Conservation (phyloP, 495 filamentous ascomycete genomes). For the Penicillium coffeae region DNA sequence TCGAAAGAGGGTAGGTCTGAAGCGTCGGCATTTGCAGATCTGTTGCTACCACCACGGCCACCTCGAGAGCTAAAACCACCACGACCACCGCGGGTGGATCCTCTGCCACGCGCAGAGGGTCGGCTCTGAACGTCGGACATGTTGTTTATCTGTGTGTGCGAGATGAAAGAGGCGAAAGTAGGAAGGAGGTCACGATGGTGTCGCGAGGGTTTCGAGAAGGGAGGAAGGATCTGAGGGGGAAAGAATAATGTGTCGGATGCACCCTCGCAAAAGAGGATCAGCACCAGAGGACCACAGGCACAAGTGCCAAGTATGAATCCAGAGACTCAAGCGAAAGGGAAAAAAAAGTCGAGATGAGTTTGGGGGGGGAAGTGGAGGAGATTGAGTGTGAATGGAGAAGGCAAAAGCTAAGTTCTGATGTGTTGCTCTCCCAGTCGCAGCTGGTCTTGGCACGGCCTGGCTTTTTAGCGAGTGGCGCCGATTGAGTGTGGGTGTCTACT, state of each 20-base stretch:
- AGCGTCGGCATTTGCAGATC: conserved; percentile 69
- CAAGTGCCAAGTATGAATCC: conserved; percentile 41
- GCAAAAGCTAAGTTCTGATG: conserved; percentile 31
- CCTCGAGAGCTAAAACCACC: conserved; percentile 74
- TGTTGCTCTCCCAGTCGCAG: conserved; percentile 27
- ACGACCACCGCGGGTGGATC: conserved; percentile 76
- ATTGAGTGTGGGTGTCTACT: conserved; percentile 14
- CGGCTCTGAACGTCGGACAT: conserved; percentile 95
- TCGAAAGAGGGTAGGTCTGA: conserved; percentile 55
- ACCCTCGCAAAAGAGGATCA: conserved; percentile 41
- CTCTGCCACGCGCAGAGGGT: conserved; percentile 74
- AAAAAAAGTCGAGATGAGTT: conserved; percentile 15
- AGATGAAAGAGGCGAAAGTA: conserved; percentile 34
- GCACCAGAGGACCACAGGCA: conserved; percentile 36
- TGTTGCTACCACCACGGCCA: conserved; percentile 58
- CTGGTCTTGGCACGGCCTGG: conserved; percentile 28
- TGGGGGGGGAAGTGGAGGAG: conserved; percentile 28
- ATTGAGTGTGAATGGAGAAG: conserved; percentile 29
- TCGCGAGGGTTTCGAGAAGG: conserved; percentile 28
- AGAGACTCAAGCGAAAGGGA: conserved; percentile 28
- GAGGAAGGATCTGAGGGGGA: conserved; percentile 22
- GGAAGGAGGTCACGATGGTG: conserved; percentile 29
- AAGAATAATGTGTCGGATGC: conserved; percentile 22
- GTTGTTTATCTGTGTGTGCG: conserved; percentile 34
- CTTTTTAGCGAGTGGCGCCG: conserved; percentile 37